Percentiles rank a stretch among this genome's conserved stretches.
Evolutionary conservation across 148 eudicot species (phyloP).

Genomic region (Persicaria maculosa): DNA sequence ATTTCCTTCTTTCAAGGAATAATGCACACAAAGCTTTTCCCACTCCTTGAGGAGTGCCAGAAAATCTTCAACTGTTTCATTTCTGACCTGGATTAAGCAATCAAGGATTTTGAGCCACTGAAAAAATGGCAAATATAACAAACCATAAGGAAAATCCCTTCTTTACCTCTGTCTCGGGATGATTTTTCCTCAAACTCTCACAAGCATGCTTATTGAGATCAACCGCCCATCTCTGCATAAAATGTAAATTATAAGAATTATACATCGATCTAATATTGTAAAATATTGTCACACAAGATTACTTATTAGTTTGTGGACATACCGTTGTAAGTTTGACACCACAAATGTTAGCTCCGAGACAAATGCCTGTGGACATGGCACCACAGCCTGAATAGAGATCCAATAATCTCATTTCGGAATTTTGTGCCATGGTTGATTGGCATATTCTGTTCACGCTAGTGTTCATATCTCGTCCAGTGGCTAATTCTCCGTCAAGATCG

Average conservation of each 20-base stretch:
- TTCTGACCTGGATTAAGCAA: constrained; percentile 41
- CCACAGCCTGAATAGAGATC: constrained; percentile 80
- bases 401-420: constrained; percentile 26
- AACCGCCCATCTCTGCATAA: constrained; percentile 77
- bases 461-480: constrained; percentile 11
- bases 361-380: constrained; percentile 77
- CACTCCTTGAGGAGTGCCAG: constrained; percentile 54
- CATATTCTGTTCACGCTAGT: no score
- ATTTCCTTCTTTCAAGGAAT: constrained; percentile 21
- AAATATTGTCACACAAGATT: not conserved
- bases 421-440: no score
- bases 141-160: not conserved
- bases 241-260: not conserved
- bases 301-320: constrained; percentile 11
- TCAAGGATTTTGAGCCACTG: not conserved
- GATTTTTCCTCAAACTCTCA: constrained; percentile 57
- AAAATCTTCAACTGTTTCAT: constrained; percentile 68
- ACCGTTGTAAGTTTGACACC: constrained; percentile 70
- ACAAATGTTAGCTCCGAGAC: constrained; percentile 51
- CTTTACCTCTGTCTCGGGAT: constrained; percentile 70
- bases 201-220: constrained; percentile 61
- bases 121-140: not conserved
- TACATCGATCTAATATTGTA: not conserved
- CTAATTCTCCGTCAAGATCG: constrained; percentile 30
- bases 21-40: constrained; percentile 43